Percentiles rank a stretch among this genome's conserved stretches.
phyloP scores from a whole-genome alignment of 495 filamentous ascomycete genomes.

The Aspergillus kassunensis region DNA sequence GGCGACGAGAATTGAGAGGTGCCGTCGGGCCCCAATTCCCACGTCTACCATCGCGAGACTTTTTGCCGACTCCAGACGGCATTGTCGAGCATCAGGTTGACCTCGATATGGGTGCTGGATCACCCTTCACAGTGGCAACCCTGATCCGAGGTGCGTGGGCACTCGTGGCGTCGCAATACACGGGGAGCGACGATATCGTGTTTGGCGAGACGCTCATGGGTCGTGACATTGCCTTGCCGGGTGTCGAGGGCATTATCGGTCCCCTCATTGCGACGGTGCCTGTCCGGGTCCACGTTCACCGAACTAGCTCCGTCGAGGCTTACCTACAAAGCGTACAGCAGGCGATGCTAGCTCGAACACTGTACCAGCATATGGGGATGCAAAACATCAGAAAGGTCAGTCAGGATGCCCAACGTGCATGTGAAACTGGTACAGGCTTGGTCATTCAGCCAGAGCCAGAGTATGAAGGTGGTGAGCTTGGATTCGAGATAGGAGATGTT shows the following conservation, averaged over 20 bases:
- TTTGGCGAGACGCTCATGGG: slow-evolving; percentile 58
- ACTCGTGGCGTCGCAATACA: slow-evolving; percentile 51
- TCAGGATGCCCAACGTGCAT: slow-evolving; percentile 58
- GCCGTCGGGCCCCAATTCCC: slow-evolving; percentile 57
- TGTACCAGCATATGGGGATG: slow-evolving; percentile 65
- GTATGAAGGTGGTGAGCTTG: slow-evolving; percentile 41
- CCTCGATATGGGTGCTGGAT: slow-evolving; percentile 31
- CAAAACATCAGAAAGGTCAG: slow-evolving; percentile 63
- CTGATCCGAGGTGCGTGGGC: slow-evolving; percentile 62
- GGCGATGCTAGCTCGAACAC: slow-evolving; percentile 47
- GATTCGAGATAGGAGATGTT: slow-evolving; percentile 52
- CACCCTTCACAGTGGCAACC: slow-evolving; percentile 51
- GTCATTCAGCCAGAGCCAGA: slow-evolving; percentile 48
- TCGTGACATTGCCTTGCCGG: slow-evolving; percentile 43
- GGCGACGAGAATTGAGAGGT: slow-evolving; percentile 44
- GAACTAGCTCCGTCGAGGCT: slow-evolving; percentile 23
- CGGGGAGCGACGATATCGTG: slow-evolving; percentile 48
- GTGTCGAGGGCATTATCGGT: slow-evolving; percentile 46
- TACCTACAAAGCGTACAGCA: slow-evolving; percentile 50
- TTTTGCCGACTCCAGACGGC: slow-evolving; percentile 50
- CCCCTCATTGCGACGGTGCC: slow-evolving; percentile 65
- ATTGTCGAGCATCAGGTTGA: slow-evolving; percentile 49
- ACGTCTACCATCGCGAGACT: slow-evolving; percentile 48
- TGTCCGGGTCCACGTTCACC: slow-evolving; percentile 43
- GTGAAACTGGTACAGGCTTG: slow-evolving; percentile 58